These are phyloP conservation scores for Brassica incana DNA, from an alignment of 345 rosid species.

Conservation along the genomic window DNA sequence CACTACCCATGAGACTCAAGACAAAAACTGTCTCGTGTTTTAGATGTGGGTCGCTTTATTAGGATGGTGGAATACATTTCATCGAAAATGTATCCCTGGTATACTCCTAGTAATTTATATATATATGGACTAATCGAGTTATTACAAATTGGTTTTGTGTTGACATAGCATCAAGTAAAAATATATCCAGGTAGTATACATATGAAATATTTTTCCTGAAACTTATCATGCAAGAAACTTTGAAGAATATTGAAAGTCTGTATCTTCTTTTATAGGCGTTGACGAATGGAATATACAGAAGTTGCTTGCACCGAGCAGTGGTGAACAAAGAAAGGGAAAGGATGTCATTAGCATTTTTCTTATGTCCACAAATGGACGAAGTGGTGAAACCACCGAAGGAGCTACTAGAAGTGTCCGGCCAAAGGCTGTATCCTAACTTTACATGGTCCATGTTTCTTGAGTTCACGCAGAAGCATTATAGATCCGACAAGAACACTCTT, in stretches of 20 bases:
- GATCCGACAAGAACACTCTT: constrained; percentile 26
- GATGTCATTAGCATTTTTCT: constrained; percentile 57
- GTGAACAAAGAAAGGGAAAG: constrained; percentile 53
- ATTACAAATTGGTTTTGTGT: neutral
- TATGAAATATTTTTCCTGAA: neutral
- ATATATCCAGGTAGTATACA: neutral
- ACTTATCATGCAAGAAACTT: neutral
- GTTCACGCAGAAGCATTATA: constrained; percentile 46
- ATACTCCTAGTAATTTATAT: neutral
- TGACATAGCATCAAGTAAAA: neutral
- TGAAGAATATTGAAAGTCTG: neutral
- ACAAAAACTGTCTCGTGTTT: neutral
- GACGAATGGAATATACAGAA: constrained; percentile 47
- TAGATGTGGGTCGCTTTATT: neutral
- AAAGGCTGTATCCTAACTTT: constrained; percentile 58
- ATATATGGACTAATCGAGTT: neutral
- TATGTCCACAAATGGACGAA: constrained; percentile 57
- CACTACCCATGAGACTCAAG: neutral
- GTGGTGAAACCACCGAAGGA: constrained; percentile 61
- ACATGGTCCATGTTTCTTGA: constrained; percentile 65
- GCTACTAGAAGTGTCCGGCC: constrained; percentile 19
- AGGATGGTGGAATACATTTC: neutral
- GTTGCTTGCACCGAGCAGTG: constrained; percentile 60
- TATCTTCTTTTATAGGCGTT: constrained; percentile 14
- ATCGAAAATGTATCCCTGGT: neutral